Evolutionary conservation across 2,329 filamentous ascomycete species (phyloP), one percentile per base, ranked within the genome.

Genomic region (Botrytis aclada): DNA sequence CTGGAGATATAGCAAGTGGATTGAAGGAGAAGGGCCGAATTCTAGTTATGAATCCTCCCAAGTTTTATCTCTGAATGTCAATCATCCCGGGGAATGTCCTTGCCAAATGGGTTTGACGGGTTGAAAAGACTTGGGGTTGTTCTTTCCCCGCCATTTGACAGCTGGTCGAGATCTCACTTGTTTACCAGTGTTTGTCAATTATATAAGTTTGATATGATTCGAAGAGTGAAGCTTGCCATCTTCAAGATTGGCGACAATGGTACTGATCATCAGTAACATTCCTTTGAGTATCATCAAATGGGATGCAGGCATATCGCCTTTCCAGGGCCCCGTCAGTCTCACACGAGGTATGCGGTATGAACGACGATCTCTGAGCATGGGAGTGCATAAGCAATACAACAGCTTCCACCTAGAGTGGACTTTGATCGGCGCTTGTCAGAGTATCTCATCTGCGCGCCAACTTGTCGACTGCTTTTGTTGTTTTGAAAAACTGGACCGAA

Each of bases 1-100:
- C 47, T 69, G 47, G 65, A 67, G 45, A 54, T 39, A 9, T 39
- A 56, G 34, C 64, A 67, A 56, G 64, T 67, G 64, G 64, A 41
- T 34, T 56, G 64, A 18, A 4, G 43, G 37, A 69, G 51, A 69
- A 69, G 65, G 65, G 65, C 65, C 65, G 65, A 69, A 69, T 69
- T 37, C 54, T 41, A 41, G n/a, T 51, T 69, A 56, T 69, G 37
- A 37, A 56, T 69, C 47, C 65, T 56, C 37, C n/a, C 47, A 69
- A n/a, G 22, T 25, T 16, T 66, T 29, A 56, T 37, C 65, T 12
- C 43, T 25, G 32, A 41, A 6, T 12, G 65, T 69, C 65, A 56
- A 41, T 56, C 65, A 56, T 41, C 47, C 18, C n/a, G 51, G 51
- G 47, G 47, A n/a, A 32, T 56, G 65, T 56, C 37, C 65, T 69